Base-by-base conservation (phyloP, 2,329 filamentous ascomycete species). In the Penicillium decumbens region DNA sequence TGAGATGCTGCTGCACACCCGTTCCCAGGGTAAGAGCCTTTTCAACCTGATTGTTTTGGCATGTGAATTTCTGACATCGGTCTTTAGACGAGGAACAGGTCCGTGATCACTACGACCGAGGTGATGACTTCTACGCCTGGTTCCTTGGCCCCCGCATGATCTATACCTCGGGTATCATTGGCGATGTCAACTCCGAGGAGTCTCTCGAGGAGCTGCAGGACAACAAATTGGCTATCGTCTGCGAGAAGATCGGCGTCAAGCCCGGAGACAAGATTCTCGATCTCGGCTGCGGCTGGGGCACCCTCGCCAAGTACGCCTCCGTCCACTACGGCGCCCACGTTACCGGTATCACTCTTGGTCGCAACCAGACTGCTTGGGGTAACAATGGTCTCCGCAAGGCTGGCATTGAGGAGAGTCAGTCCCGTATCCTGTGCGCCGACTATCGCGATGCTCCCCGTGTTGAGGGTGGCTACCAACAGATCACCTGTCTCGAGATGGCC, bases 121-220 rank as follows among this genome's bases (percentile, higher is more conserved):
- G 93, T 67, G 90, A 98, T 71, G 93, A 97, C 75, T 95, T 96
- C 77, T 98, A 98, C 79, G 87, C 83, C 70, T 98, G 91, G 90
- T 97, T 97, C 81, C 82, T 97, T 56, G 93, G 93, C 54, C 92
- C 92, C 51, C 91, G 92, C 67, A 98, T 97, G 93, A 89, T 97
- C 74, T 97, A 97, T 78, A 98, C 93, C 44, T 95, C 89, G 43
- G 93, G 93, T 64, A 79, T 98, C 65, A 95, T 98, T 69, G 87
- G 87, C 54, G 90, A 97, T 72, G 82, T 88, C 71, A 84, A 85
- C 73, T 80, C 79, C 60, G 93, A 97, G 75, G 93, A 97, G 76
- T 82, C 84, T 29, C 85, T 98, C 24, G 93, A 98, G 75, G 80
- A 97, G 75, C 82, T 97, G 40, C 93, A 97, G 77, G 92, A 97